phyloP scores from a whole-genome alignment of 768 basidiomycete genomes.

The Suillus americanus region DNA sequence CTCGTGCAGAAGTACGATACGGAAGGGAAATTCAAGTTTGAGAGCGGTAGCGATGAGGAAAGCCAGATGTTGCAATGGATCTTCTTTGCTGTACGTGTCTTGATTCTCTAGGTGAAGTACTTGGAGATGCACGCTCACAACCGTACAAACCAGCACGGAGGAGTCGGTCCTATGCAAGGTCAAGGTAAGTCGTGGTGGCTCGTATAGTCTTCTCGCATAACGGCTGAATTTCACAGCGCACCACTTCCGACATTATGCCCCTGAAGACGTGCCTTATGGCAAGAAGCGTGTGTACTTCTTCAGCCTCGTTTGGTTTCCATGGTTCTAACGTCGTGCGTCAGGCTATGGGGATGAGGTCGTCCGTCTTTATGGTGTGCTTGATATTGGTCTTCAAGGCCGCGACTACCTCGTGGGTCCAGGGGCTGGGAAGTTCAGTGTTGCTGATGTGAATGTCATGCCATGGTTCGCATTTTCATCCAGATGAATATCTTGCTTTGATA shows the following conservation, averaged over 20 bases:
- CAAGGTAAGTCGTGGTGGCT: slow-evolving; percentile 37
- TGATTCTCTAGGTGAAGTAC: neutral
- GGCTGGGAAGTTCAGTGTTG: slow-evolving; percentile 64
- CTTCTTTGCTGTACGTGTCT: slow-evolving; percentile 64
- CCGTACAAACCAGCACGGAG: slow-evolving; percentile 57
- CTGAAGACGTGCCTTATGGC: slow-evolving; percentile 67
- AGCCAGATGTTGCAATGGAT: slow-evolving; percentile 84
- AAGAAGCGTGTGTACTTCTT: slow-evolving; percentile 50
- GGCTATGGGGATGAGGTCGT: slow-evolving; percentile 82
- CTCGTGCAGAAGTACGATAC: slow-evolving; percentile 80
- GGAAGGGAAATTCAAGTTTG: slow-evolving; percentile 68
- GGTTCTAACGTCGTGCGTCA: slow-evolving; percentile 30
- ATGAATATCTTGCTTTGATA: neutral
- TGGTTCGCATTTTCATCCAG: slow-evolving; percentile 43
- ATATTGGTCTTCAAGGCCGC: slow-evolving; percentile 68
- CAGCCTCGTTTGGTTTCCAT: neutral
- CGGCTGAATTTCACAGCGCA: slow-evolving; percentile 41
- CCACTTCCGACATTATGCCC: slow-evolving; percentile 67
- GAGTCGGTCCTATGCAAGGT: slow-evolving; percentile 87
- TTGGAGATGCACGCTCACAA: neutral
- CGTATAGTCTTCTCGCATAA: slow-evolving; percentile 9
- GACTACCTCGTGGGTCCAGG: slow-evolving; percentile 83
- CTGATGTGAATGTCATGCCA: slow-evolving; percentile 67
- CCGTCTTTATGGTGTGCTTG: slow-evolving; percentile 80
- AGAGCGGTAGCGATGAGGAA: slow-evolving; percentile 56